A percentile compares a stretch with the other conserved stretches of the same genome.
Conservation (phyloP, 2,329 filamentous ascomycete species). For the Paecilomyces sp. region DNA sequence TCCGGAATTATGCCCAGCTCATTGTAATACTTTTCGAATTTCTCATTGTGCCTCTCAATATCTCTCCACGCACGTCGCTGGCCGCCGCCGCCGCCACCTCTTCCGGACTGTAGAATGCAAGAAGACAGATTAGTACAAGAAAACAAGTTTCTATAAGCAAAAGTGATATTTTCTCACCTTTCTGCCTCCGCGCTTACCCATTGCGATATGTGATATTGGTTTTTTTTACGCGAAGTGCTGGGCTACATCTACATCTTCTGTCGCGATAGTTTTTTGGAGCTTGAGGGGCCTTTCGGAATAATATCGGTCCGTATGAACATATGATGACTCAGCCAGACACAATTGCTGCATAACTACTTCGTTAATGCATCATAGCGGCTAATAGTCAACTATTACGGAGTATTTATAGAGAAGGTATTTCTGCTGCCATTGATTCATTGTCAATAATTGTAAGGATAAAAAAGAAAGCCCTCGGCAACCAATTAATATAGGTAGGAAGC, state of each 20-base stretch:
- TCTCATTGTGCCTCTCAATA: constrained; percentile 71
- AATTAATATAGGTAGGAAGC: too few relatives aligned
- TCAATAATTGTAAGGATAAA: too few relatives aligned
- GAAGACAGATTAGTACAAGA: background rate
- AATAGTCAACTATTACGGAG: too few relatives aligned
- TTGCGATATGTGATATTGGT: background rate
- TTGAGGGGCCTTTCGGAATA: background rate
- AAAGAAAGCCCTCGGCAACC: too few relatives aligned
- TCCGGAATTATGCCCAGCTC: constrained; percentile 66
- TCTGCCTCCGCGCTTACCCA: constrained; percentile 7
- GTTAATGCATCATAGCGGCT: too few relatives aligned
- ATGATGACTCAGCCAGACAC: too few relatives aligned
- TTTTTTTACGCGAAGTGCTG: background rate
- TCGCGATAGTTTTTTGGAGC: constrained; percentile 1
- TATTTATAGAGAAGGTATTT: too few relatives aligned
- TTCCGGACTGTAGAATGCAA: constrained; percentile 3
- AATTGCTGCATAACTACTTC: too few relatives aligned
- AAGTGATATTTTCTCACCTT: constrained; percentile 1
- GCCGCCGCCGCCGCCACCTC: constrained; percentile 35
- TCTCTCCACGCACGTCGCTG: constrained; percentile 48
- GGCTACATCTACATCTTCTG: background rate
- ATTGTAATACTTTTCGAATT: constrained; percentile 83
- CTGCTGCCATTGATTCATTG: too few relatives aligned
- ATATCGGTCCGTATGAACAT: background rate
- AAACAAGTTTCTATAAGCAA: background rate